Evolutionary conservation across 2,329 filamentous ascomycete genomes (phyloP), one percentile per base, ranked within the genome.

Genomic region (Fusarium temperatum): DNA sequence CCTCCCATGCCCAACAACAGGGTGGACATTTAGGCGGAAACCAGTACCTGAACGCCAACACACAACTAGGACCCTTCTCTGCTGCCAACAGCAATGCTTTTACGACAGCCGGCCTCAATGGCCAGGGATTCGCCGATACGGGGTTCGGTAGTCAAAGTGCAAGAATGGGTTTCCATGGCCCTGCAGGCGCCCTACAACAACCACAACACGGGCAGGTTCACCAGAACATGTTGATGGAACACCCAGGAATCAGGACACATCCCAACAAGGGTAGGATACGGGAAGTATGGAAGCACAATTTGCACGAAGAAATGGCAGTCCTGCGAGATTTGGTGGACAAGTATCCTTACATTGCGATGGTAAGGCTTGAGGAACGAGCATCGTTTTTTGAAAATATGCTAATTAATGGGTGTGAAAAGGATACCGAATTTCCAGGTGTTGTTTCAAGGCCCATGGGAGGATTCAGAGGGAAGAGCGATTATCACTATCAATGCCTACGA

Each of bases 381-480:
- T 30, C 36, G 47, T 32, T 51, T 57, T 57, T 30, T 32, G 28
- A 51, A 61, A 41, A 55, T 51, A 32, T 65, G 54, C 72, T 77
- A 66, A 78, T 74, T 48, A 45, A 17, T 28, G 44, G 35, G 62
- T 30, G 41, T 38, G 63, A 73, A 58, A 80, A 98, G 95, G 96
- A 99, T 81, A 98, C 96, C 30, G 96, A 98, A 81, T 99, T 99
- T 78, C 96, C 96, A n/a, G 96, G 96, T 65, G 95, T 99, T 60
- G 96, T 99, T 60, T 94, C 96, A 32, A 90, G 96, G 76, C 96
- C 96, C 5, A 98, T 99, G 88, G 96, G 96, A 55, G 91, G 93
- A 63, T 99, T 99, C 82, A 91, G 93, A 68, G 96, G 94, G 67
- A 98, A 98, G 85, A 96, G 95, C 75, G 96, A 98, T 79, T 99